A percentile compares a stretch with the other conserved stretches of the same genome.
Conservation (phyloP, 805 yeast species). For the Kodamaea hsintzibuensis region DNA sequence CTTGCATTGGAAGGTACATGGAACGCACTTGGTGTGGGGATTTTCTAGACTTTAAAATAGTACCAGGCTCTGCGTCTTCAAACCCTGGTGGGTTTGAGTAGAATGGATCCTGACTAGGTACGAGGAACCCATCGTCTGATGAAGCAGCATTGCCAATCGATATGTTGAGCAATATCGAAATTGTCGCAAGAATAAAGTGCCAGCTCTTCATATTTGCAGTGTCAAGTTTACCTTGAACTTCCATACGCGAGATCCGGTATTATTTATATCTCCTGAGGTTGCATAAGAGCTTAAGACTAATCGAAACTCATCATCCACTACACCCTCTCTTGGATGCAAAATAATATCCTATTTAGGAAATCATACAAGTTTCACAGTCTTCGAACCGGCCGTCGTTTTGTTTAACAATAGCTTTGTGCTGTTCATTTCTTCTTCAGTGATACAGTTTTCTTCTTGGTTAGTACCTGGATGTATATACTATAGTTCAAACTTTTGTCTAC, state of each 20-base stretch:
- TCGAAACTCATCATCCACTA: neutral
- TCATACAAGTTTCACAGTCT: neutral
- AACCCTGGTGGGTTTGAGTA: constrained; percentile 17
- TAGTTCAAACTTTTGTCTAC: too few species aligned
- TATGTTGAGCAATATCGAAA: neutral
- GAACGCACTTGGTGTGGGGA: constrained; percentile 14
- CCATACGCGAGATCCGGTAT: neutral
- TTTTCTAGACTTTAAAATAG: constrained; percentile 15
- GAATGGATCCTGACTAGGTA: constrained; percentile 13
- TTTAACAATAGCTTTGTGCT: neutral
- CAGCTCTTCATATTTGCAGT: neutral
- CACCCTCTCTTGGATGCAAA: neutral
- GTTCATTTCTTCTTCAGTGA: neutral
- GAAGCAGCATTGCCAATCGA: neutral
- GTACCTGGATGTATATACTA: neutral
- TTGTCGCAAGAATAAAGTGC: neutral
- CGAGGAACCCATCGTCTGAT: neutral
- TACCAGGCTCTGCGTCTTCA: constrained; percentile 16
- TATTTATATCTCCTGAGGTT: neutral
- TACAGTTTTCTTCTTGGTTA: neutral
- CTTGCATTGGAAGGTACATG: constrained; percentile 11
- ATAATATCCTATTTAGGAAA: neutral
- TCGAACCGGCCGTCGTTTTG: neutral
- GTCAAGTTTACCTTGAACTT: neutral
- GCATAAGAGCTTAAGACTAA: neutral